These are phyloP conservation scores for Pseudogymnoascus destructans DNA, from an alignment of 2,329 filamentous ascomycete genomes.

Conservation along the genomic window DNA sequence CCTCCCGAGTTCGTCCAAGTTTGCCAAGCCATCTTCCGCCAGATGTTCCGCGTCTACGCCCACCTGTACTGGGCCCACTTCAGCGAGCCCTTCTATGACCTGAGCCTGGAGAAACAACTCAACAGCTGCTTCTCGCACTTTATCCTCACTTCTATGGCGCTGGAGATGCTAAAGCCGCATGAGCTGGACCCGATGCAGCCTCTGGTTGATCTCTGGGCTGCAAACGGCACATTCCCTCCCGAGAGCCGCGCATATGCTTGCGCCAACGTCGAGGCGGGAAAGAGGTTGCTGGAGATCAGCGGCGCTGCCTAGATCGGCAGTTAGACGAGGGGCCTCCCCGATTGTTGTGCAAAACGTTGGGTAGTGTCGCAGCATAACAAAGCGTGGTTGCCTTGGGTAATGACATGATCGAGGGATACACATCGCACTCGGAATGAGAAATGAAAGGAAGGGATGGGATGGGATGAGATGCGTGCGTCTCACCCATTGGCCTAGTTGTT, in stretches of 20 bases:
- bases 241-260: constrained; percentile 57
- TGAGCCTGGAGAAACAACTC: constrained; percentile 67
- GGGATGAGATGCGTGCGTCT: constrained; percentile 5
- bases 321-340: background rate
- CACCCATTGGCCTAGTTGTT: constrained; percentile 1
- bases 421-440: constrained; percentile 5
- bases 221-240: constrained; percentile 73
- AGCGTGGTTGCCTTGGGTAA: background rate
- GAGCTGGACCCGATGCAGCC: constrained; percentile 95
- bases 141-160: constrained; percentile 63
- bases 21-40: constrained; percentile 86
- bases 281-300: constrained; percentile 38
- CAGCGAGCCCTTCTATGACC: constrained; percentile 68
- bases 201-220: constrained; percentile 81
- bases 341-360: background rate
- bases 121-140: constrained; percentile 86
- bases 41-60: constrained; percentile 97
- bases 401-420: constrained; percentile 5
- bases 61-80: constrained; percentile 98
- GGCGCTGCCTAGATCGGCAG: background rate
- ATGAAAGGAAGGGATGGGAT: background rate
- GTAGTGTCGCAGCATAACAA: constrained; percentile 5
- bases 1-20: constrained; percentile 80
- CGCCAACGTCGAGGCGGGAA: constrained; percentile 47
- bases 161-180: constrained; percentile 73